Percentiles rank a stretch among this genome's conserved stretches.
Evolutionary conservation across 805 yeast species (phyloP).

Genomic region (Yarrowia keelungensis): DNA sequence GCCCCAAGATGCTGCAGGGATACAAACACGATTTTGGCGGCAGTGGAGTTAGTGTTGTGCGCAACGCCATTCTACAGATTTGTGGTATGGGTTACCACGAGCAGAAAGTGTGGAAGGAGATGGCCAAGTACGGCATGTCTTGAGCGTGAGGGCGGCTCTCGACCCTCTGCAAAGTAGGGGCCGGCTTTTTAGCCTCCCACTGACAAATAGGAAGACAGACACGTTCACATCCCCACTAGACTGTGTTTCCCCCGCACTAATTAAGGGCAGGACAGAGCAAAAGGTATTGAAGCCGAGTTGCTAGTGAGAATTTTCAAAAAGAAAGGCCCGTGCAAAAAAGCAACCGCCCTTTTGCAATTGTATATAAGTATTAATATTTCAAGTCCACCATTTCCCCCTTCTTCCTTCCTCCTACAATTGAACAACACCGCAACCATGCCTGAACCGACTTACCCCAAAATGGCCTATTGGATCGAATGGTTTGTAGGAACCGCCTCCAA

Average conservation of each 20-base stretch:
- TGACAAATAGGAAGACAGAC: slow-evolving; percentile 2
- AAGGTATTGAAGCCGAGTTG: not conserved
- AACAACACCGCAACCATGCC: not conserved
- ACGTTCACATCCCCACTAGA: slow-evolving; percentile 10
- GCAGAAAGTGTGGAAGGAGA: slow-evolving; percentile 35
- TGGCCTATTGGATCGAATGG: slow-evolving; percentile 37
- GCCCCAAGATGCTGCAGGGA: slow-evolving; percentile 34
- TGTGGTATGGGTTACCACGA: slow-evolving; percentile 36
- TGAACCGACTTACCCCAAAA: slow-evolving; percentile 25
- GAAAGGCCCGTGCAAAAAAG: slow-evolving; percentile 18
- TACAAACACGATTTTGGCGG: slow-evolving; percentile 36
- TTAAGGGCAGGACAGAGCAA: not conserved
- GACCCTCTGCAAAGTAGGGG: not conserved
- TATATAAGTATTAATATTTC: slow-evolving; percentile 9
- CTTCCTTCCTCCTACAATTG: not conserved
- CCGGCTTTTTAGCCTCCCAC: not conserved
- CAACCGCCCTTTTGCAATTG: not conserved
- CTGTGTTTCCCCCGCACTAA: slow-evolving; percentile 22
- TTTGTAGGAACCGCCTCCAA: slow-evolving; percentile 22
- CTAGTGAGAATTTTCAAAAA: not conserved
- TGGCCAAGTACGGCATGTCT: slow-evolving; percentile 31
- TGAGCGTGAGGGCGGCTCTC: not conserved
- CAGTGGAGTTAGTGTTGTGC: slow-evolving; percentile 20
- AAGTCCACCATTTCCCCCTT: not conserved
- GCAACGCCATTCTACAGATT: slow-evolving; percentile 29